These are phyloP conservation scores for Rhexocercosporidium sp. DNA, from an alignment of 2,329 filamentous ascomycete genomes.

Conservation along the genomic window DNA sequence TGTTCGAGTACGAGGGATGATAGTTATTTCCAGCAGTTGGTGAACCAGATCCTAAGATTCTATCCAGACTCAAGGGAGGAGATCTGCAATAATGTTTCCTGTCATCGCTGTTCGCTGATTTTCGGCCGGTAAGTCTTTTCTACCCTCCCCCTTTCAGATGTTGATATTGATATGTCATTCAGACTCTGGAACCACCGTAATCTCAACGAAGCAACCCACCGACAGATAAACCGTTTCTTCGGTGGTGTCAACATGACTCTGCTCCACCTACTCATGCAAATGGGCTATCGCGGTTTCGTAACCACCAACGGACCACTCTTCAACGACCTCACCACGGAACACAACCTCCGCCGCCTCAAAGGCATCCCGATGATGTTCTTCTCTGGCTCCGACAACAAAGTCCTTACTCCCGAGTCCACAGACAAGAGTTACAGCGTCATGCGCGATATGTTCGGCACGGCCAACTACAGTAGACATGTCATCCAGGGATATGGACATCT, in stretches of 20 bases:
- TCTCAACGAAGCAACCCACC: constrained; percentile 69
- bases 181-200: constrained; percentile 66
- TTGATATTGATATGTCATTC: background rate
- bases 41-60: constrained; percentile 63
- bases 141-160: background rate
- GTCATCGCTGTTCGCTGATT: constrained; percentile 63
- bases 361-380: constrained; percentile 62
- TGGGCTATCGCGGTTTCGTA: constrained; percentile 56
- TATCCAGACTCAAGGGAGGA: constrained; percentile 60
- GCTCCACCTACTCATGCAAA: constrained; percentile 60
- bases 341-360: constrained; percentile 56
- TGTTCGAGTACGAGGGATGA: constrained; percentile 55
- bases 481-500: constrained; percentile 64
- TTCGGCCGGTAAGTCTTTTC: constrained; percentile 61
- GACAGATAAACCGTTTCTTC: constrained; percentile 65
- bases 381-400: constrained; percentile 60
- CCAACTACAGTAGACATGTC: constrained; percentile 56
- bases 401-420: constrained; percentile 59
- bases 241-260: constrained; percentile 66
- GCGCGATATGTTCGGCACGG: constrained; percentile 55
- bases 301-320: constrained; percentile 57
- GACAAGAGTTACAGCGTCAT: constrained; percentile 58
- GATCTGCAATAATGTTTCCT: constrained; percentile 65
- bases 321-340: constrained; percentile 52
- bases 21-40: constrained; percentile 52